Evolutionary conservation across 169 alveolate genomes (phyloP).

Genomic region (Miamiensis avidus): DNA sequence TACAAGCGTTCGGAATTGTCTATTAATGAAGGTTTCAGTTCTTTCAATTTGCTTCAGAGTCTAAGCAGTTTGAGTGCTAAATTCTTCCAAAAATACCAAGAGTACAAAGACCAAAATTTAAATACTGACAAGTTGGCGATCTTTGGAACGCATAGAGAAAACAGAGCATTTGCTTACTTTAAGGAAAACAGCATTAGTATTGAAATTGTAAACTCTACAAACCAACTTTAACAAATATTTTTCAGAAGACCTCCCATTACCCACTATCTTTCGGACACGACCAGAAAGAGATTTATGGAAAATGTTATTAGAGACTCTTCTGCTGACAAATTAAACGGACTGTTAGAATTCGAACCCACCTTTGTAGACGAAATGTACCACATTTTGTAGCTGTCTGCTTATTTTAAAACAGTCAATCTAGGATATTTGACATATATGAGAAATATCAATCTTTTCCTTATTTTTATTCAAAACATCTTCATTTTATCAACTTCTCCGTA

Average conservation of each 20-base stretch:
- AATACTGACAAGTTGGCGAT: background rate
- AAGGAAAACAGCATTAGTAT: background rate
- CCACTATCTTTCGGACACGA: background rate
- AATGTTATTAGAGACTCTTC: background rate
- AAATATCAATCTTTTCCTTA: background rate
- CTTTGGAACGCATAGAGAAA: background rate
- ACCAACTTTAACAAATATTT: background rate
- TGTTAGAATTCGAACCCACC: background rate
- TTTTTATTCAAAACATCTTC: background rate
- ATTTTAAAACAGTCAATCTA: background rate
- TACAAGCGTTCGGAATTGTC: background rate
- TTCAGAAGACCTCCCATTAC: background rate
- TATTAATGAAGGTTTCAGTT: background rate
- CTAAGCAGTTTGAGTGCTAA: background rate
- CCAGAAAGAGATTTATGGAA: background rate
- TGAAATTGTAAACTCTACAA: background rate
- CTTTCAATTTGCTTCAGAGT: background rate
- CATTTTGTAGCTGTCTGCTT: background rate
- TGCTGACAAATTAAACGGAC: background rate
- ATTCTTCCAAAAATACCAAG: background rate
- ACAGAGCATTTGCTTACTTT: background rate
- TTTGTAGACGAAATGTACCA: slow-evolving; percentile 1
- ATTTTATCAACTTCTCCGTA: background rate
- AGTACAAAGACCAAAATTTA: background rate
- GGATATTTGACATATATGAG: background rate